Base-by-base conservation (phyloP, 129 eudicot genomes). In the Dittrichia graveolens region DNA sequence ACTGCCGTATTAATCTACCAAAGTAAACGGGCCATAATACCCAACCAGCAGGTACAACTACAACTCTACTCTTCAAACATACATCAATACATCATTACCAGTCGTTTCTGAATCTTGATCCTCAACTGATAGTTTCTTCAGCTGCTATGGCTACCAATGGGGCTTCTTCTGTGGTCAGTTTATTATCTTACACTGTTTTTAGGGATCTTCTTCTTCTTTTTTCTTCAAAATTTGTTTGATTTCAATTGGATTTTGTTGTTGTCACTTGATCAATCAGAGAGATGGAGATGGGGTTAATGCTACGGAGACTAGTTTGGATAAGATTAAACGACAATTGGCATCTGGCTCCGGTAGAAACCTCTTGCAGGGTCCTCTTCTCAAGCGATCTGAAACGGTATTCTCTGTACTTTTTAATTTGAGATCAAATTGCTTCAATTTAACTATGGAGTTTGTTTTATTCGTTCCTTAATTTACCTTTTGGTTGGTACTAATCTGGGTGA, bases 341-440 rank as follows among this genome's bases (percentile, higher is more conserved):
- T 84, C 99, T 59, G 83, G 93, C 40, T 85, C 95, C 13, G 98
- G 98, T 31, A 69, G 89, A 54, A 86, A 90, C 78, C 54, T 94
- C 7, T 76, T 94, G 68, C 99, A 94, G 76, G 99, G 99, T 19
- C 99, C 97, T 47, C 99, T 94, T 54, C 91, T 90, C 46, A 94
- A 94, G 74, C 93, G 99, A 84, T 94, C 99, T 42, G 99, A 94
- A 80, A 94, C 99, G 81, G 99, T 94, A 86, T 49, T 14, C 6
- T 58, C 19, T 24, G 12, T 48, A 5, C 2, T 46, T 76, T 44
- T 37, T 38, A 4, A 43, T 61, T 65, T 75, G 41, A 47, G 8
- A 53, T 65, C 46, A 45, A 42, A 43, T 53, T 9, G 9, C 9
- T 54, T 66, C 4, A 13, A 3, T 50, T 74, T 43, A 14, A 41